Evolutionary conservation across 2,329 filamentous ascomycete genomes (phyloP), one percentile per base, ranked within the genome.

Genomic region (Colletotrichum chlorophyti): DNA sequence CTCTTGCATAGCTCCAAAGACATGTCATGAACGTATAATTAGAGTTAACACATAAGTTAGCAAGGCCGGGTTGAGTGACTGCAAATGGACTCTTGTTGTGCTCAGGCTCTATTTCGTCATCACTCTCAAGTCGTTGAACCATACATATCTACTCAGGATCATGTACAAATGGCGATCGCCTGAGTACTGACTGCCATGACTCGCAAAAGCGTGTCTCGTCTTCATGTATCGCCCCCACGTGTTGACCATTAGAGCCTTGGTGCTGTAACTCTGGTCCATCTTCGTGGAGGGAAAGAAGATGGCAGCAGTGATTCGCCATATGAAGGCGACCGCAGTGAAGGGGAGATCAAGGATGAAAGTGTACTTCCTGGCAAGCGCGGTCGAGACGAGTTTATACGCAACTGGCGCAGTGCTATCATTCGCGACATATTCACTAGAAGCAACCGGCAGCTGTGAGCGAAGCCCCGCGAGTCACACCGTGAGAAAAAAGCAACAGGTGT

Each of bases 121-220:
- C n/a, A n/a, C n/a, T 17, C 15, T 29, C n/a, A 43, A 27, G 24
- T 43, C 64, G 51, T 77, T 77, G 60, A 74, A 74, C 74, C 74
- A 77, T 32, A 76, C 71, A 54, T 76, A 74, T 35, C 74, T 71
- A 60, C 72, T 75, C 8, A 74, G 42, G 1, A 76, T 54, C 68
- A 76, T 66, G 62, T 76, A 77, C 54, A 77, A 34, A 34, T 72
- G 66, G 14, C 74, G 66, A 53, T 76, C 74, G 72, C 74, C 76
- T 2, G 73, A 72, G 51, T 76, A 76, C 63, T 77, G 74, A 51
- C 70, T 74, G 29, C 60, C 60, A 55, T 77, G 74, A 41, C 70
- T 69, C 17, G 69, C 65, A 58, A 77, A 76, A 1, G 74, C 74
- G 9, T 63, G 40, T n/a, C 74, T 65, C 5, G 73, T 74, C 52